Base-by-base conservation (phyloP, 257 asterid species). In the Datura wrightii region DNA sequence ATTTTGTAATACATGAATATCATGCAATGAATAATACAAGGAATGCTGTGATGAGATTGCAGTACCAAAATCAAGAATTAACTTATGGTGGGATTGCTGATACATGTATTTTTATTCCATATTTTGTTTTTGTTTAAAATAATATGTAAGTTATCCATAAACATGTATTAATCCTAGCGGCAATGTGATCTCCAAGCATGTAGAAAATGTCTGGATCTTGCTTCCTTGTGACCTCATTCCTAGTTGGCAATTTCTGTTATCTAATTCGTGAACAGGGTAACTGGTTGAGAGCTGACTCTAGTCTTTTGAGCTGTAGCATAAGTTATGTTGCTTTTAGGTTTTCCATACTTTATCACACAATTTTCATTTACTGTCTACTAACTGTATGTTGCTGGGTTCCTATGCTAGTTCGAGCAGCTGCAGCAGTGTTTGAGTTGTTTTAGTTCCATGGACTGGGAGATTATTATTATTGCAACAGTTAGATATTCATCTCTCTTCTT, bases 61-160 rank as follows among this genome's bases (percentile, higher is more conserved):
- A 76, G 46, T 76, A 50, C 44, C 62, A 50, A 76, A 19, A 74
- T 76, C 62, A 48, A 50, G 81, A 76, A 50, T 50, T 31, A 50
- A 19, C 60, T 24, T 13, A 50, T 46, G n/a, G 8, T 19, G 7
- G 42, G 19, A 72, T 24, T 76, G 24, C 41, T 37, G 31, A 3
- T 76, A 76, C 42, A 24, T 24, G 31, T 24, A 24, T 24, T 24
- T 24, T 24, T 24, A 24, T 24, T 24, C 1, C 31, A 24, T 24
- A 19, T 39, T 71, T 10, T 19, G 53, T 10, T n/a, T 37, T 19
- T 10, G 39, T n/a, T 19, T n/a, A 44, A 13, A 72, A 19, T 44
- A 52, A 19, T 71, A 14, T 71, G 6, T 4, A 19, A 1, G 80
- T 19, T 72, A 71, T 71, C 58, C 59, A 14, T 14, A 34, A 8